A percentile compares a stretch with the other conserved stretches of the same genome.
Conservation (phyloP, 768 basidiomycete species). For the Russula earlei region DNA sequence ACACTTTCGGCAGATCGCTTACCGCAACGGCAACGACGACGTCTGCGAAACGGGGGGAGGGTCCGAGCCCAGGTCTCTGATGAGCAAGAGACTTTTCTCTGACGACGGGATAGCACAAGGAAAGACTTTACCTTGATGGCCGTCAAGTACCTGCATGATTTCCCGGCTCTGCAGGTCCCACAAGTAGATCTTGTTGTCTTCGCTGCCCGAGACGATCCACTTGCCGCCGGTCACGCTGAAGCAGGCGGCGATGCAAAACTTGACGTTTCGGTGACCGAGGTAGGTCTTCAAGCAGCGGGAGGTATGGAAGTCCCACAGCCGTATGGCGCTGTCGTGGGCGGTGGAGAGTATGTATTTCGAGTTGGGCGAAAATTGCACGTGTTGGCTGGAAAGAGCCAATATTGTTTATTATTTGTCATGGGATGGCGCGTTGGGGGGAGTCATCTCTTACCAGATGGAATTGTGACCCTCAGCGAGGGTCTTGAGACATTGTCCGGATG, state of each 20-base stretch:
- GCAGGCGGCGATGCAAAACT: constrained; percentile 77
- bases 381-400: constrained; percentile 56
- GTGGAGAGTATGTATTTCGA: constrained; percentile 91
- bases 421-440: too few species aligned
- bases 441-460: constrained; percentile 61
- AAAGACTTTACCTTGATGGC: constrained; percentile 49
- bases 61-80: too few species aligned
- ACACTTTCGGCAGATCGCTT: constrained; percentile 18
- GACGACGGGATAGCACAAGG: too few species aligned
- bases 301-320: constrained; percentile 92
- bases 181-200: constrained; percentile 81
- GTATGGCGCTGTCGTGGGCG: constrained; percentile 86
- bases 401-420: too few species aligned
- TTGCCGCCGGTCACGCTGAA: constrained; percentile 80
- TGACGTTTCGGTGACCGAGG: constrained; percentile 69
- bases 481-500: constrained; percentile 90
- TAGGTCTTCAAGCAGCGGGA: constrained; percentile 89
- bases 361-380: constrained; percentile 91
- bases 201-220: constrained; percentile 88
- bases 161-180: constrained; percentile 90
- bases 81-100: too few species aligned
- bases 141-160: constrained; percentile 70
- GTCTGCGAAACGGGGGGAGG: constrained; percentile 36
- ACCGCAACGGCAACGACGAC: constrained; percentile 79
- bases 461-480: constrained; percentile 87